Base-by-base conservation (phyloP, 148 eudicot species). In the Drosera capensis region DNA sequence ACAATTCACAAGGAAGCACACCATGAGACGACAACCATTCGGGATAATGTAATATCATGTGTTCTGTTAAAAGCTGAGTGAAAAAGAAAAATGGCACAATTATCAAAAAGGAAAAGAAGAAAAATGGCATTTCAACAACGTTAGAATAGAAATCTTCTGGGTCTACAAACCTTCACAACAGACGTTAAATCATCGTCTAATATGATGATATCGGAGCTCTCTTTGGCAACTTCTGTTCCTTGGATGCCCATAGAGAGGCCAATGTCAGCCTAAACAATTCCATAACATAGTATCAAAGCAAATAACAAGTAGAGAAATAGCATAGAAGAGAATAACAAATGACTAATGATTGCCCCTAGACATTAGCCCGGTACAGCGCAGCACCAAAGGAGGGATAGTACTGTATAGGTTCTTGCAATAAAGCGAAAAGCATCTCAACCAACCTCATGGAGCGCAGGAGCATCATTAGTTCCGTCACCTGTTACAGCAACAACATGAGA, bases 401-500 rank as follows among this genome's bases (percentile, higher is more conserved):
- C 5, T 11, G 11, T 5, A 28, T 28, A 28, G 5, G 5, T 28
- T 28, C 38, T 4, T 34, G 13, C 38, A 34, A 2, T 3, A 34
- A 34, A 34, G 38, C 9, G 9, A 28, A 28, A 28, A 9, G 9
- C 31, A 28, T 28, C n/a, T 11, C 13, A 39, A 36, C 62, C 56
- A 62, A 78, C 96, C 96, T 87, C 96, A 58, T 87, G 85, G 53
- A 87, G 79, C 49, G 96, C 94, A 54, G 96, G 96, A 60, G 96
- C 96, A 45, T 87, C 96, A 60, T 87, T 87, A 23, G 94, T 87
- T 43, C 96, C 96, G 66, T 87, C 96, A 35, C 96, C 96, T 20
- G 96, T 87, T 5, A 87, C 96, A 47, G 96, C 96, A 43, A 87
- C 96, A 24, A 87, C 90, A 23, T 82, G n/a, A n/a, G n/a, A n/a